Evolutionary conservation across 257 asterid genomes (phyloP), one percentile per base, ranked within the genome.

Genomic region (Solanum sparsipilum): DNA sequence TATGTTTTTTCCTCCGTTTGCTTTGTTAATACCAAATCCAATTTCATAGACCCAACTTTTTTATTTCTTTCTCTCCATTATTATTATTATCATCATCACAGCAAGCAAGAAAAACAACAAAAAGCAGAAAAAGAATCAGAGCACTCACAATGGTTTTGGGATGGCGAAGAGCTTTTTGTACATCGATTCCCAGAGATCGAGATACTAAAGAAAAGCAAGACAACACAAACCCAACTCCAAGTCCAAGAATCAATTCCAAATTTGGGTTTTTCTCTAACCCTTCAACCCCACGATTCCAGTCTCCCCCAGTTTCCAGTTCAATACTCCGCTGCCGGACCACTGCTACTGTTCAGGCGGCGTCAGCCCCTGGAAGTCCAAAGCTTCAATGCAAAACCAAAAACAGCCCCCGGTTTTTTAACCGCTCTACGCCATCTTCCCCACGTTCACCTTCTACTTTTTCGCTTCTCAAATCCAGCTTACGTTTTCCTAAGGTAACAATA

Each of bases 101-200:
- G 11, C 25, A 52, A 52, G 48, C 74, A 34, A 23, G 29, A 23
- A 63, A 63, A 58, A 86, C 75, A 81, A 46, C 36, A 67, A 52
- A 39, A 35, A 76, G 15, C 88, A 63, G 31, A 9, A 86, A 15
- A 11, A 21, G 35, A 31, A 56, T 11, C 73, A 60, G 79, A 86
- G 39, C 13, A 48, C 85, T 86, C 39, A 92, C 87, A 82, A 97
- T 97, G 98, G 98, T 94, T 88, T 90, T 95, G 92, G 98, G 98
- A 67, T 97, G 99, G 99, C 87, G 99, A 81, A 92, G 95, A 90
- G 98, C 99, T 20, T 97, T 97, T 72, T 96, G 99, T 92, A 96
- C 99, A 52, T 94, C 99, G 10, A 94, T 92, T 90, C 94, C 93
- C 2, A 95, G 93, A 83, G 98, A 96, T 90, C 90, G 89, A 41